These are phyloP conservation scores for Elaeagnus macrophylla DNA, from an alignment of 306 rosid species.

Conservation along the genomic window DNA sequence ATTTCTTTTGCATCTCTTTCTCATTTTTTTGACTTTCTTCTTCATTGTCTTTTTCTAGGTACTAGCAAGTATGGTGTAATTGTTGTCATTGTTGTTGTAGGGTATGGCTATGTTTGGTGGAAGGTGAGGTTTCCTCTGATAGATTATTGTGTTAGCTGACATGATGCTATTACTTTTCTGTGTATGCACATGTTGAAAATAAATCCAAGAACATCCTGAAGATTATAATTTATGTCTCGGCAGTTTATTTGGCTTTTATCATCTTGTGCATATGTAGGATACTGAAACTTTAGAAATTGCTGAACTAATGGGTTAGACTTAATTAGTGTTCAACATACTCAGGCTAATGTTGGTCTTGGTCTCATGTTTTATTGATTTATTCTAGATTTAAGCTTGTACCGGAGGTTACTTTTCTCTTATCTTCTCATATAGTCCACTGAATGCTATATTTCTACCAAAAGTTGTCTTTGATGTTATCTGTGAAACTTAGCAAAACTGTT, in stretches of 20 bases:
- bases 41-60: slow-evolving; percentile 31
- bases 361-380: too few relatives aligned
- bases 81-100: slow-evolving; percentile 54
- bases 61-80: slow-evolving; percentile 50
- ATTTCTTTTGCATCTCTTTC: not conserved
- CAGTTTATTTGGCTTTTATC: not conserved
- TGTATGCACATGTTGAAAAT: not conserved
- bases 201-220: too few relatives aligned
- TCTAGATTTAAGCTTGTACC: too few relatives aligned
- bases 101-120: slow-evolving; percentile 88
- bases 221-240: not conserved
- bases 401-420: too few relatives aligned
- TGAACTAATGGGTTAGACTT: too few relatives aligned
- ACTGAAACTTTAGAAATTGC: too few relatives aligned
- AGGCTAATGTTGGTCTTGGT: too few relatives aligned
- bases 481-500: too few relatives aligned
- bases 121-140: slow-evolving; percentile 50
- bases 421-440: too few relatives aligned
- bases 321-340: too few relatives aligned
- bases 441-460: too few relatives aligned
- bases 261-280: not conserved
- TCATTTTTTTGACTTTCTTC: slow-evolving; percentile 23
- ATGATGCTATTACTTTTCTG: slow-evolving; percentile 12
- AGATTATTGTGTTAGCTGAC: slow-evolving; percentile 12
- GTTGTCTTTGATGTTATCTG: too few relatives aligned